A percentile compares a stretch with the other conserved stretches of the same genome.
Conservation (phyloP, 805 yeast species). For the Lachancea mirantina region DNA sequence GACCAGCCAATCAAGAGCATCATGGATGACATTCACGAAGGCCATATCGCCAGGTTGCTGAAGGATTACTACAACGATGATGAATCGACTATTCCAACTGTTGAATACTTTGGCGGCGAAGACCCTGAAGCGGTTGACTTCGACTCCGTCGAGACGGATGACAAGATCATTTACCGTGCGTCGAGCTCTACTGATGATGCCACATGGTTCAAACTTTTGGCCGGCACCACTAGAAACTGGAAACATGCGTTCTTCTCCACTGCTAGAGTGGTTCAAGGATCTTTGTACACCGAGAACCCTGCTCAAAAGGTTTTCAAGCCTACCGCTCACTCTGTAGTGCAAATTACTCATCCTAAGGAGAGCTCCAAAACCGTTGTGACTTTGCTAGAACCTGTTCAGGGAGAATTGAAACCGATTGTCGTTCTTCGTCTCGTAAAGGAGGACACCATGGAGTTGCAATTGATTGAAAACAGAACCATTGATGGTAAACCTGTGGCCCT, state of each 20-base stretch:
- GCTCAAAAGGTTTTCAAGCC: slow-evolving; percentile 77
- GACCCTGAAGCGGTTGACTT: slow-evolving; percentile 37
- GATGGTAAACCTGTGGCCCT: slow-evolving; percentile 68
- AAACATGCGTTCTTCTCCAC: slow-evolving; percentile 82
- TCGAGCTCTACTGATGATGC: slow-evolving; percentile 32
- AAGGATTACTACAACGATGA: slow-evolving; percentile 67
- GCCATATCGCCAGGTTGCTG: slow-evolving; percentile 69
- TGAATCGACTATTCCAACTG: slow-evolving; percentile 67
- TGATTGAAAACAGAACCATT: slow-evolving; percentile 85
- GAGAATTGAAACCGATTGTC: slow-evolving; percentile 60
- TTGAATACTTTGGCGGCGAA: slow-evolving; percentile 81
- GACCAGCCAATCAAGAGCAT: slow-evolving; percentile 91
- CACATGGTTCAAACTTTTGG: slow-evolving; percentile 73
- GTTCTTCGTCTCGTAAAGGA: slow-evolving; percentile 46
- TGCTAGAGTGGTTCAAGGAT: slow-evolving; percentile 76
- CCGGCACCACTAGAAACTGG: slow-evolving; percentile 79
- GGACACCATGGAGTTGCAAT: slow-evolving; percentile 54
- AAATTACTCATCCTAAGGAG: slow-evolving; percentile 46
- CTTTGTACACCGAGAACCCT: slow-evolving; percentile 72
- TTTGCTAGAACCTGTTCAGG: slow-evolving; percentile 65
- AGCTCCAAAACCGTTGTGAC: slow-evolving; percentile 52
- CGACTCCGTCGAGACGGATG: slow-evolving; percentile 29
- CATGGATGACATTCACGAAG: slow-evolving; percentile 81
- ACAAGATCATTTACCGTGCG: slow-evolving; percentile 35
- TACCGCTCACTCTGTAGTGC: slow-evolving; percentile 51